phyloP scores from a whole-genome alignment of 805 yeast genomes.

The Starmerella stellata region DNA sequence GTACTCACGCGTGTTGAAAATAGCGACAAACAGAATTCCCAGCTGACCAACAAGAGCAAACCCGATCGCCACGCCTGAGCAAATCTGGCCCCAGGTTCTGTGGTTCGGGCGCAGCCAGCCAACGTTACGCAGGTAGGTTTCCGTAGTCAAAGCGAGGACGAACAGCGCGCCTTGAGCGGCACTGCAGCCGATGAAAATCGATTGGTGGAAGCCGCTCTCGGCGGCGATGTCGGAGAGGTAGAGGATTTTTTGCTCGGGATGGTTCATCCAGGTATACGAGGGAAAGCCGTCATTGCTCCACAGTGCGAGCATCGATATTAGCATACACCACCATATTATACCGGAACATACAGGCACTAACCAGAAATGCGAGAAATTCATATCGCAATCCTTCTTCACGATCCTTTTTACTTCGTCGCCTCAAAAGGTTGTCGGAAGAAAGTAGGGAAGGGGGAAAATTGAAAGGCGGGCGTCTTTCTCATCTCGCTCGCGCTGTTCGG shows the following conservation, averaged over 20 bases:
- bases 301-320: conserved; percentile 52
- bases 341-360: conserved; percentile 46
- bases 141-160: conserved; percentile 44
- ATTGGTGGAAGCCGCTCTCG: conserved; percentile 46
- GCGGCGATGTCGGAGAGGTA: conserved; percentile 83
- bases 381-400: no score
- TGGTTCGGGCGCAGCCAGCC: conserved; percentile 39
- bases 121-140: conserved; percentile 40
- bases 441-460: neutral
- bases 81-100: conserved; percentile 27
- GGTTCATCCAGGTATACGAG: conserved; percentile 36
- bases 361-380: conserved; percentile 22
- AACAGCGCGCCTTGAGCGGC: conserved; percentile 64
- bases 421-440: no score
- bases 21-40: conserved; percentile 56
- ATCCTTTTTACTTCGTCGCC: neutral
- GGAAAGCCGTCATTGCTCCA: conserved; percentile 79
- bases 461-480: no score
- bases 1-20: conserved; percentile 46
- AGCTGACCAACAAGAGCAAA: conserved; percentile 44
- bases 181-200: conserved; percentile 63
- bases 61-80: conserved; percentile 29
- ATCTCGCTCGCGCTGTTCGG: no score
- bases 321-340: conserved; percentile 80
- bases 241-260: conserved; percentile 29